phyloP scores from a whole-genome alignment of 1,284 basidiomycete genomes.

The Ustilago curta region DNA sequence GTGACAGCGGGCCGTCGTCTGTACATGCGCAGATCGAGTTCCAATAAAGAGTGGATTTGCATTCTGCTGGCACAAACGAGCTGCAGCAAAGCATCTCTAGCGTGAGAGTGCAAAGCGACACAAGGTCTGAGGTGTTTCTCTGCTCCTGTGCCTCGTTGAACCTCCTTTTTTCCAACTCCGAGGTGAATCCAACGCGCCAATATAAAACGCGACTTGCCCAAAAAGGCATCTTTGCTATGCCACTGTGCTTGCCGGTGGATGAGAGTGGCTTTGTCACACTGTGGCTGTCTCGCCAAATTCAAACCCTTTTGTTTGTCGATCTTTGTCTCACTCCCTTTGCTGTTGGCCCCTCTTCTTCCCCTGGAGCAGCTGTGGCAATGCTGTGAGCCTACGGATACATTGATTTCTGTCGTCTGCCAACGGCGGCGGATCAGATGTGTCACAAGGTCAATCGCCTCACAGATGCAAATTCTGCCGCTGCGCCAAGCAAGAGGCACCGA shows the following conservation, averaged over 20 bases:
- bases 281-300: not conserved
- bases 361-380: too few species aligned
- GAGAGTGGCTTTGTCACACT: too few species aligned
- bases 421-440: not conserved
- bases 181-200: too few species aligned
- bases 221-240: too few species aligned
- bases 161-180: slow-evolving; percentile 2
- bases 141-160: slow-evolving; percentile 1
- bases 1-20: too few species aligned
- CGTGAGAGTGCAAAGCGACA: not conserved
- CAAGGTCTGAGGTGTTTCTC: not conserved
- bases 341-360: too few species aligned
- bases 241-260: too few species aligned
- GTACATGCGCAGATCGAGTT: not conserved
- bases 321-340: too few species aligned
- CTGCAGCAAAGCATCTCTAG: not conserved
- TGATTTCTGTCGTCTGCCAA: too few species aligned
- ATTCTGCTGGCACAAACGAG: not conserved
- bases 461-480: not conserved
- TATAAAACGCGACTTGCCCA: not conserved
- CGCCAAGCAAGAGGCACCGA: not conserved
- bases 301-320: too few species aligned
- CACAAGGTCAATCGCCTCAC: not conserved
- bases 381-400: too few species aligned
- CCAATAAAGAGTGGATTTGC: not conserved